phyloP scores from a whole-genome alignment of 768 basidiomycete species.

The Gyrodon lividus region DNA sequence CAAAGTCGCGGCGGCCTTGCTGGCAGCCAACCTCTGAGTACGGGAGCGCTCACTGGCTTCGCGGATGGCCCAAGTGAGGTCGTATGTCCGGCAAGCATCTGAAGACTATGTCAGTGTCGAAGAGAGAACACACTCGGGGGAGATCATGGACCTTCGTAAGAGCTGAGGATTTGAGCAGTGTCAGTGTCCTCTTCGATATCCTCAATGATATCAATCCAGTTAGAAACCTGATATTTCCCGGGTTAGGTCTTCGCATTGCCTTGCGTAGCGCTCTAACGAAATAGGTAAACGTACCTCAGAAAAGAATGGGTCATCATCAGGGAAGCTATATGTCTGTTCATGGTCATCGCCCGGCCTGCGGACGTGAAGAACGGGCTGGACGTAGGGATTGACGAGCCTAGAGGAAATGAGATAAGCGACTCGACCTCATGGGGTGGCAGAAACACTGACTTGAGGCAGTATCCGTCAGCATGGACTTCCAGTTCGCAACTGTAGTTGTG shows the following conservation, averaged over 20 bases:
- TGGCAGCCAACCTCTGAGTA: conserved; percentile 41
- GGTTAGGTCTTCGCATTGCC: not conserved
- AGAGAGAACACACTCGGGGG: not conserved
- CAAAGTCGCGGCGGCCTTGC: conserved; percentile 27
- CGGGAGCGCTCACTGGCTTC: conserved; percentile 71
- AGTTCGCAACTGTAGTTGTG: conserved; percentile 92
- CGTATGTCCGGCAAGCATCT: conserved; percentile 88
- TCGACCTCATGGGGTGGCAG: conserved; percentile 1
- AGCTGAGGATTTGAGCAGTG: conserved; percentile 73
- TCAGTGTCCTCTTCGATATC: conserved; percentile 87
- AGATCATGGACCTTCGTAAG: conserved; percentile 68
- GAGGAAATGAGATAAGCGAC: conserved; percentile 9
- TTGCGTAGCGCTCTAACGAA: not conserved
- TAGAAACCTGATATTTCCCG: conserved; percentile 50
- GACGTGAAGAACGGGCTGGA: conserved; percentile 83
- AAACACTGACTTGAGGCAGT: conserved; percentile 66
- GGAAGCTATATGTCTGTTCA: conserved; percentile 69
- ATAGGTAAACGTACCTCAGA: conserved; percentile 55
- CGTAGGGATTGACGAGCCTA: conserved; percentile 91
- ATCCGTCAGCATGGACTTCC: conserved; percentile 93
- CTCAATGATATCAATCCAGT: conserved; percentile 87
- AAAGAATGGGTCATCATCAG: conserved; percentile 90
- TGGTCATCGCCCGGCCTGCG: conserved; percentile 80
- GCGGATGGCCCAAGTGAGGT: conserved; percentile 93
- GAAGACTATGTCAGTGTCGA: conserved; percentile 5